Evolutionary conservation across 495 filamentous ascomycete genomes (phyloP), one percentile per base, ranked within the genome.

Genomic region (Tuber aestivum): DNA sequence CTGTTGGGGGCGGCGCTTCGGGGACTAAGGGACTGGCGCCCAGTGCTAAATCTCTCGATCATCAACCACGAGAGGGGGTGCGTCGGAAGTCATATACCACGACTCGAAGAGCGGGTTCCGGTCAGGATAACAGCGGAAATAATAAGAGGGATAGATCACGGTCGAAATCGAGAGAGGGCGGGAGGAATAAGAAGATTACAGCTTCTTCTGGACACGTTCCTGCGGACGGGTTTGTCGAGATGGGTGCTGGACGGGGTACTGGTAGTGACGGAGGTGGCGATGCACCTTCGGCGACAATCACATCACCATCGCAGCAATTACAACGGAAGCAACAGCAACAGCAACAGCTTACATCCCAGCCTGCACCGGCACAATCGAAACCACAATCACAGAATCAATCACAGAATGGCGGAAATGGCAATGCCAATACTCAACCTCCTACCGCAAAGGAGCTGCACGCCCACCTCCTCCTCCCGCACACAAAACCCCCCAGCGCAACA

Each of bases 31-130:
- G 74, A 23, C 70, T 81, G 61, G 78, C 76, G 37, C 75, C 81
- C 20, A 82, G 81, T 70, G 80, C 81, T 72, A 82, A 81, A 41
- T 82, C 80, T 68, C 77, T 82, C 44, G 81, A 82, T 48, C 79
- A 71, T 44, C 79, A 76, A 77, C 40, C 69, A 32, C 72, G 77
- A 41, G 76, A 82, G 50, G 76, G 80, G 9, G 70, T 72, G 38
- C 74, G 71, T 20, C 10, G 71, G 79, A 72, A 69, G 35, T 71
- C 70, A 71, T 74, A 70, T 65, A 3, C 56, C 27, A 65, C 56
- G 3, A 65, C n/a, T 65, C 56, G 56, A 32, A 65, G 56, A 65
- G n/a, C 50, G 23, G n/a, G n/a, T 71, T n/a, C 70, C 70, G n/a
- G 37, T 32, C 21, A 40, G 32, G 41, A 42, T 42, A 71, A 18